phyloP scores from a whole-genome alignment of 225 moss, liverwort and hornwort species.

The Rhytidiadelphus loreus region DNA sequence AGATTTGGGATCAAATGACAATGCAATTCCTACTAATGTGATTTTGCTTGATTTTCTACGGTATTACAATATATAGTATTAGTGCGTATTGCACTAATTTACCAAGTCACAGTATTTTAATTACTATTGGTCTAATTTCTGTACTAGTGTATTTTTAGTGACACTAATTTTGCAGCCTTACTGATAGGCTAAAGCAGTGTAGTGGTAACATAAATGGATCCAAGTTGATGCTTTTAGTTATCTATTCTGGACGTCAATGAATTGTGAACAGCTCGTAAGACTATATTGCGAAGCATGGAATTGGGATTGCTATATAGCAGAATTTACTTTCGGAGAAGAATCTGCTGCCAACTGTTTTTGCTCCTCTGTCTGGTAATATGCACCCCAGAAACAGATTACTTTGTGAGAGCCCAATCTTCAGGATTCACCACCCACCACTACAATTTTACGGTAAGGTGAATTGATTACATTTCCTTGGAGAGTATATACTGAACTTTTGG shows the following conservation, averaged over 20 bases:
- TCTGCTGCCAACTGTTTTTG: not conserved
- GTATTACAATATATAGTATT: too few species aligned
- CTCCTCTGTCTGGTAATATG: not conserved
- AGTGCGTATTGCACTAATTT: too few species aligned
- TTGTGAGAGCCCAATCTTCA: not conserved
- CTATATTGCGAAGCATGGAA: not conserved
- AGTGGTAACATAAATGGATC: not conserved
- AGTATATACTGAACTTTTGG: not conserved
- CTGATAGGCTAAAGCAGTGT: not conserved
- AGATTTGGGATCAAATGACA: not conserved
- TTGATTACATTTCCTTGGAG: not conserved
- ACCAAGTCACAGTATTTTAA: not conserved
- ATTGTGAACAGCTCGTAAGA: not conserved
- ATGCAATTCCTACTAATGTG: not conserved
- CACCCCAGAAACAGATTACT: not conserved
- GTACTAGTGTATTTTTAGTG: not conserved
- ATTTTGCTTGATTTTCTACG: not conserved
- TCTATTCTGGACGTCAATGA: not conserved
- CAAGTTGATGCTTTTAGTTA: not conserved
- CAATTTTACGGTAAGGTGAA: not conserved
- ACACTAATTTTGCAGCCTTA: not conserved
- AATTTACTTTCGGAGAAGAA: not conserved
- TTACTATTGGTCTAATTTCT: not conserved
- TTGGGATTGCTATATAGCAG: not conserved
- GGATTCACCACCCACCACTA: constrained; percentile 2